A percentile compares a stretch with the other conserved stretches of the same genome.
These are phyloP conservation scores for Cytospora schulzeri DNA, from an alignment of 2,329 filamentous ascomycete genomes.

Conservation along the genomic window DNA sequence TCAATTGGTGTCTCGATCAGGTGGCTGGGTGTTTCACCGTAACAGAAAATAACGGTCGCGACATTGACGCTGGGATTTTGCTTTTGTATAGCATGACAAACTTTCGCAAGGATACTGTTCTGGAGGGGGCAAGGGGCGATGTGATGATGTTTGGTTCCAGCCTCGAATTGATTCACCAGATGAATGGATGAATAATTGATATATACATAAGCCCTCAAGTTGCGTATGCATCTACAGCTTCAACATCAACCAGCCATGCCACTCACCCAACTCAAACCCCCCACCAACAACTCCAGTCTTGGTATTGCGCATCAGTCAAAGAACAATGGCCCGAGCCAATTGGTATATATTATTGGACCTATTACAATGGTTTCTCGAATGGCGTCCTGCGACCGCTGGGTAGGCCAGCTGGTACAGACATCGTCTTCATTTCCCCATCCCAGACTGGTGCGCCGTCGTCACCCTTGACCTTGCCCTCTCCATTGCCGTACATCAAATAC, in stretches of 20 bases:
- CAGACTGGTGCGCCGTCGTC: constrained; percentile 17
- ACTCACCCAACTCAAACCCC: background rate
- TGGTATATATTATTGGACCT: background rate
- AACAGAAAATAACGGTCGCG: constrained; percentile 34
- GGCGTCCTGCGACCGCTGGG: constrained; percentile 27
- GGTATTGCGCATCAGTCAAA: background rate
- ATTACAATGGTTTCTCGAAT: constrained; percentile 26
- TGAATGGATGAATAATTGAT: background rate
- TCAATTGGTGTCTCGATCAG: background rate
- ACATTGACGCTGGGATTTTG: background rate
- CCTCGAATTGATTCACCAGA: background rate
- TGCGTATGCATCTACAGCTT: background rate
- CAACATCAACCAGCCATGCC: too few relatives aligned
- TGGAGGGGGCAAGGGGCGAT: background rate
- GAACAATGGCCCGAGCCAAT: background rate
- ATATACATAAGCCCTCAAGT: background rate
- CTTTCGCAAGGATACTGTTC: background rate
- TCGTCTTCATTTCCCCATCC: constrained; percentile 32
- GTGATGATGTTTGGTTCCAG: background rate
- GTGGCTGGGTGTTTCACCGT: constrained; percentile 32
- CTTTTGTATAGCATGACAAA: background rate
- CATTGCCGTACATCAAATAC: constrained; percentile 69
- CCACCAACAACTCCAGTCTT: background rate
- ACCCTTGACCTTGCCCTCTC: constrained; percentile 41
- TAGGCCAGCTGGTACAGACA: constrained; percentile 28